Evolutionary conservation across 179 eudicot genomes (phyloP).

Genomic region (Corrigiola litoralis): DNA sequence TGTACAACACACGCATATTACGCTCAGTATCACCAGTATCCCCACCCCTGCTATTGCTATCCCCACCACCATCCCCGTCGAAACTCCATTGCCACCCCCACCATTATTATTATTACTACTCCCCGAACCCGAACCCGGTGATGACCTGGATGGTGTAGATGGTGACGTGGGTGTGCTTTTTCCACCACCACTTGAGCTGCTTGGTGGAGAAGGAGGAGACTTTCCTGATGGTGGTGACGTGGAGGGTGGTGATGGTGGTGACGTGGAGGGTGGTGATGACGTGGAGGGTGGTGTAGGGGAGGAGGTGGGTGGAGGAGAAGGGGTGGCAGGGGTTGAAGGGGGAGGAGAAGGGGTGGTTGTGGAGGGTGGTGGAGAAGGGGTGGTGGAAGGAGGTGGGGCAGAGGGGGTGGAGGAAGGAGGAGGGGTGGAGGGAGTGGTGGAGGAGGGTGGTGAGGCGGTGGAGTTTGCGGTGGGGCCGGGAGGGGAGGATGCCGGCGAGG

Average conservation of each 20-base stretch:
- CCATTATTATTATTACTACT: conserved; percentile 14
- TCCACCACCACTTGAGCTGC: not conserved
- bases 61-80: conserved; percentile 59
- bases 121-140: conserved; percentile 13
- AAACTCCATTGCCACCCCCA: conserved; percentile 27
- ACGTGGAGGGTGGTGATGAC: not conserved
- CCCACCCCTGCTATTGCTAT: conserved; percentile 70
- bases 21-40: conserved; percentile 40
- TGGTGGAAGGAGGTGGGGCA: not conserved
- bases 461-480: conserved; percentile 1
- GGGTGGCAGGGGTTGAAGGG: not conserved
- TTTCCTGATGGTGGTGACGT: not conserved
- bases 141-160: conserved; percentile 27
- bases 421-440: not conserved
- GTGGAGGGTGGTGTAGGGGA: not conserved
- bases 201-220: not conserved
- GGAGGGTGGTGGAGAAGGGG: not conserved
- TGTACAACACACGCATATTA: conserved; percentile 51
- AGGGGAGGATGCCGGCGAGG: not conserved
- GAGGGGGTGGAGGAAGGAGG: not conserved
- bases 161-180: conserved; percentile 20
- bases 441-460: not conserved
- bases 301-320: not conserved
- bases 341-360: not conserved
- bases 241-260: not conserved